Evolutionary conservation across 148 eudicot species (phyloP).

Genomic region (Camellia sinensis): DNA sequence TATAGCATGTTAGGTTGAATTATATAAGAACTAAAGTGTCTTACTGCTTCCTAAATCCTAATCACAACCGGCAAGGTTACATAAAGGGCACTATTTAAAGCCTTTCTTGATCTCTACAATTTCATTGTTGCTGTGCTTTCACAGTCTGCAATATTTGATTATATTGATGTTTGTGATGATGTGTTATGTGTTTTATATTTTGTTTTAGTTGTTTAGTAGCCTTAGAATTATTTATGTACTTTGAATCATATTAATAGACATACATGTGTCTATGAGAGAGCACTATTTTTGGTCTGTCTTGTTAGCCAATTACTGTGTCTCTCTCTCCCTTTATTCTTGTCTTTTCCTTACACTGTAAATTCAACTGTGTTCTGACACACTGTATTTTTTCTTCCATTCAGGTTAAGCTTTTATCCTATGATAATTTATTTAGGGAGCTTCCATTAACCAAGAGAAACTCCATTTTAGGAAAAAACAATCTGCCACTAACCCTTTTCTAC

Average conservation of each 20-base stretch:
- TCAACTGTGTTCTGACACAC: not conserved
- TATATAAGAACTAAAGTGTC: not conserved
- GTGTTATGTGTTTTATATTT: too few species aligned
- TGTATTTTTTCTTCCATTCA: not conserved
- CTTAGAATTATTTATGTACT: too few species aligned
- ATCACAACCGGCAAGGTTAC: not conserved
- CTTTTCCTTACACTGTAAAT: too few species aligned
- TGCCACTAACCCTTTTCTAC: not conserved
- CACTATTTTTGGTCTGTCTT: too few species aligned
- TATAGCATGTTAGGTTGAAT: too few species aligned
- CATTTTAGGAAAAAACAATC: not conserved
- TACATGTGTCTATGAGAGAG: too few species aligned
- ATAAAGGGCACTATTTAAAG: not conserved
- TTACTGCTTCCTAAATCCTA: not conserved
- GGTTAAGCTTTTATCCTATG: not conserved
- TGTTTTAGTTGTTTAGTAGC: too few species aligned
- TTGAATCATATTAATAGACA: too few species aligned
- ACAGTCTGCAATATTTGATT: not conserved
- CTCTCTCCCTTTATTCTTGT: too few species aligned
- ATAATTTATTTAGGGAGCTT: not conserved
- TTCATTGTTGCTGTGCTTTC: not conserved
- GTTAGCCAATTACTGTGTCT: too few species aligned
- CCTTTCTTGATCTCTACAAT: not conserved
- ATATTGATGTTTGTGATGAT: not conserved
- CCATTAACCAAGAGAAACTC: not conserved